These are phyloP conservation scores for Magnolia sinica DNA, from an alignment of 164 flowering plant genomes.

Conservation along the genomic window DNA sequence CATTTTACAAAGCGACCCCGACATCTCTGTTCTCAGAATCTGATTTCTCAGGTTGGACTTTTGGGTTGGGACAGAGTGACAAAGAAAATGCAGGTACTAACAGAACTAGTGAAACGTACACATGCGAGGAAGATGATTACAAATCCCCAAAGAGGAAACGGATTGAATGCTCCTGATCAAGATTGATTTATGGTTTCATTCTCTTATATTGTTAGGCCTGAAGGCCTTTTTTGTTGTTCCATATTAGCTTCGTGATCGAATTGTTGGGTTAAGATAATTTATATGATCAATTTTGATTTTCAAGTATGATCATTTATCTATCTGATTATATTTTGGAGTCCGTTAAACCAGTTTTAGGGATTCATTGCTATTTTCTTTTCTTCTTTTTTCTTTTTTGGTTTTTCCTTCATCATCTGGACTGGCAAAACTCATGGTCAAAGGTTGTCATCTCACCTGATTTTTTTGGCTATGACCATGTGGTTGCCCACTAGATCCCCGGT, in stretches of 20 bases:
- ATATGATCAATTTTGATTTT: neutral
- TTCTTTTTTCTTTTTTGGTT: too few relatives aligned
- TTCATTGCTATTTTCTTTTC: too few relatives aligned
- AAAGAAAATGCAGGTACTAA: constrained; percentile 9
- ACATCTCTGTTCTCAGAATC: constrained; percentile 62
- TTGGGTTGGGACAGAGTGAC: constrained; percentile 28
- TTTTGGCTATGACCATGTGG: too few relatives aligned
- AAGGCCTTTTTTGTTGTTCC: neutral
- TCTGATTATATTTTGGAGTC: too few relatives aligned
- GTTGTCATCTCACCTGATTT: too few relatives aligned
- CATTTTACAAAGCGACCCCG: constrained; percentile 71
- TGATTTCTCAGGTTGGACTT: constrained; percentile 85
- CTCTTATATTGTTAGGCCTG: neutral
- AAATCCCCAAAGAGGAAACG: constrained; percentile 44
- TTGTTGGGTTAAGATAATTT: too few relatives aligned
- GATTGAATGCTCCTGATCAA: constrained; percentile 21
- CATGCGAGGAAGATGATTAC: constrained; percentile 16
- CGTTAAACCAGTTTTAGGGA: too few relatives aligned
- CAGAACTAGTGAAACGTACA: constrained; percentile 1
- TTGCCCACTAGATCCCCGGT: too few relatives aligned
- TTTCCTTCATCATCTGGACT: too few relatives aligned
- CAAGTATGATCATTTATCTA: neutral
- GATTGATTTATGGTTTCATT: neutral
- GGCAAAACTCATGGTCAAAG: too few relatives aligned
- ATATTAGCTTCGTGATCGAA: too few relatives aligned